phyloP scores from a whole-genome alignment of 257 asterid species.

The Datura wrightii region DNA sequence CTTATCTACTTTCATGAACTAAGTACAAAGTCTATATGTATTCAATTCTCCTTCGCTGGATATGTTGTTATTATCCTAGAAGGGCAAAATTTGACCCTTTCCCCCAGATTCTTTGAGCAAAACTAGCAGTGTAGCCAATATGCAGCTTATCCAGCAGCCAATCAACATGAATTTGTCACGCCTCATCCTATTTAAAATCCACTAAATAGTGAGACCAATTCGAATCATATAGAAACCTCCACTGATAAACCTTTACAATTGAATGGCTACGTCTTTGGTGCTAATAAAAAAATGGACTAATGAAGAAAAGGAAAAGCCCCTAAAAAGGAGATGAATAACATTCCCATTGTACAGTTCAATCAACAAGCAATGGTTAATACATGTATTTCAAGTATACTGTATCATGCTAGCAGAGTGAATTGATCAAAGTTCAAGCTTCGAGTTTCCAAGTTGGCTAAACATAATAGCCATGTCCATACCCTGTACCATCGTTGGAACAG shows the following conservation, averaged over 20 bases:
- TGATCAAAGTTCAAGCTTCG: constrained; percentile 61
- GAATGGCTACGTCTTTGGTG: neutral
- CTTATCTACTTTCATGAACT: neutral
- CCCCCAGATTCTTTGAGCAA: neutral
- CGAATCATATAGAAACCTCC: constrained; percentile 16
- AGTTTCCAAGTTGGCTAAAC: constrained; percentile 70
- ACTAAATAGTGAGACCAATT: neutral
- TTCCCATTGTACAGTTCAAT: constrained; percentile 4
- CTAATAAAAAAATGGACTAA: neutral
- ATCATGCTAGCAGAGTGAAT: neutral
- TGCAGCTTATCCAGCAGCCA: neutral
- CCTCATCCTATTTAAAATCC: neutral
- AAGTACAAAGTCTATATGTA: no score
- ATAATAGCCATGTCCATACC: constrained; percentile 92
- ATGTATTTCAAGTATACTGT: neutral
- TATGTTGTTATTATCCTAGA: neutral
- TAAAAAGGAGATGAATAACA: constrained; percentile 19
- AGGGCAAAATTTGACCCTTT: neutral
- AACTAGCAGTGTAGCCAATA: neutral
- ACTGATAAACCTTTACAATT: neutral
- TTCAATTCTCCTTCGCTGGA: no score
- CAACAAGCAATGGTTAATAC: neutral
- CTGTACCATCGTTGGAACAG: constrained; percentile 82
- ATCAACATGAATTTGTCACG: neutral
- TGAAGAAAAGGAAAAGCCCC: neutral